Conservation (phyloP, 1,284 basidiomycete species). For the Marasmius oreades region DNA sequence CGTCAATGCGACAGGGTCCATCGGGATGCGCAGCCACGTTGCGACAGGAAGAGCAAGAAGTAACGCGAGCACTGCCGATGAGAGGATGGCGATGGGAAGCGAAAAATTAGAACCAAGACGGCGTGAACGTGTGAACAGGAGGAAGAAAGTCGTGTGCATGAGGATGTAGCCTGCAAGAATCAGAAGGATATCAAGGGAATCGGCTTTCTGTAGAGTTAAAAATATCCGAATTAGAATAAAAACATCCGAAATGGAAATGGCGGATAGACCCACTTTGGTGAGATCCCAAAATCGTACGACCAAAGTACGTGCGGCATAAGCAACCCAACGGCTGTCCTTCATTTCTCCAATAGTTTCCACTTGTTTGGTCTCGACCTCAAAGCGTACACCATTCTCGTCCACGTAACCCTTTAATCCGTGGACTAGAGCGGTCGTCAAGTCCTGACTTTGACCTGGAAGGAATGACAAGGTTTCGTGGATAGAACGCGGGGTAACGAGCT, state of each 20-base stretch:
- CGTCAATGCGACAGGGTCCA: conserved; percentile 91
- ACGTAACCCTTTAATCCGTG: conserved; percentile 25
- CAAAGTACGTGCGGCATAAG: conserved; percentile 80
- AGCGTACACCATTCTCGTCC: conserved; percentile 26
- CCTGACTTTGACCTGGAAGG: conserved; percentile 42
- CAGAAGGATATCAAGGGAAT: conserved; percentile 93
- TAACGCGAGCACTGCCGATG: conserved; percentile 85
- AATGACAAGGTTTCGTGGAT: conserved; percentile 62
- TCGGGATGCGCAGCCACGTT: conserved; percentile 78
- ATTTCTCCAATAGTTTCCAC: conserved; percentile 58
- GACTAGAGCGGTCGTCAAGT: conserved; percentile 42
- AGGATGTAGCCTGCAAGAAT: conserved; percentile 94
- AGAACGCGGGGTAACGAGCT: conserved; percentile 30
- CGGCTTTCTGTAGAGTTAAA: conserved; percentile 71
- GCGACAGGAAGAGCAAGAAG: conserved; percentile 86
- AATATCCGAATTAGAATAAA: conserved; percentile 2
- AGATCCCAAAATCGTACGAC: conserved; percentile 85
- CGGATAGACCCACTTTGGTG: conserved; percentile 56
- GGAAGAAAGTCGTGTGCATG: conserved; percentile 95
- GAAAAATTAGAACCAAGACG: conserved; percentile 88
- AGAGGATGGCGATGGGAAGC: conserved; percentile 82
- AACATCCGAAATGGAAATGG: neutral
- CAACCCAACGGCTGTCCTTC: conserved; percentile 80
- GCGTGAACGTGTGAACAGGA: conserved; percentile 84
- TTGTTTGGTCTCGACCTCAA: conserved; percentile 34